phyloP scores from a whole-genome alignment of 2,329 filamentous ascomycete genomes.

The Byssothecium circinans region DNA sequence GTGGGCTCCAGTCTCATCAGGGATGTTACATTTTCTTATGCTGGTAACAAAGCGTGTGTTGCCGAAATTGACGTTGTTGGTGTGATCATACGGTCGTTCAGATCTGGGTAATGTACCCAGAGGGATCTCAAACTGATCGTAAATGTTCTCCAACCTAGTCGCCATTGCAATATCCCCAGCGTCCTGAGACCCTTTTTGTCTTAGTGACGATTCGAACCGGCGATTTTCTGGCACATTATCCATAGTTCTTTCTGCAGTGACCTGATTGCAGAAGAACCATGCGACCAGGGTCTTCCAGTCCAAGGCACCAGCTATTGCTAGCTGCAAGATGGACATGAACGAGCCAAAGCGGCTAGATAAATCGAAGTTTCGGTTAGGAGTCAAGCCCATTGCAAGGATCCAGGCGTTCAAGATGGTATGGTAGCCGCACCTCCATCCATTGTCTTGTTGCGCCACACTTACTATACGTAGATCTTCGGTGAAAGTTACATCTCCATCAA shows the following conservation, averaged over 20 bases:
- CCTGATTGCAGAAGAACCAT: constrained; percentile 6
- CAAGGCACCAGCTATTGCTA: constrained; percentile 10
- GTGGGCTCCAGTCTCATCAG: too few species aligned
- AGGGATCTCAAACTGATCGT: too few species aligned
- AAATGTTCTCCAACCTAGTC: too few species aligned
- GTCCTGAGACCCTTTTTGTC: too few species aligned
- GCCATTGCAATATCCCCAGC: too few species aligned
- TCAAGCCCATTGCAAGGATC: constrained; percentile 29
- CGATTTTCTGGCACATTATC: not conserved
- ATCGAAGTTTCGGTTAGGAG: constrained; percentile 1
- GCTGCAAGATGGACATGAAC: not conserved
- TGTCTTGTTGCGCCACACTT: not conserved
- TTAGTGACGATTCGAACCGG: not conserved
- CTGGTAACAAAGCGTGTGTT: too few species aligned
- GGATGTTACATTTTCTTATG: too few species aligned
- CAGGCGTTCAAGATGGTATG: constrained; percentile 29
- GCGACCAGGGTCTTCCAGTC: constrained; percentile 13
- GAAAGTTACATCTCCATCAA: too few species aligned
- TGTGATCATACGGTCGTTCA: too few species aligned
- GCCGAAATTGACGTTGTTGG: too few species aligned
- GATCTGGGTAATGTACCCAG: too few species aligned
- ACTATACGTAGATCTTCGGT: not conserved
- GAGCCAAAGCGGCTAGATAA: not conserved
- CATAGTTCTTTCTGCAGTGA: not conserved
- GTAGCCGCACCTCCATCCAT: constrained; percentile 11